These are phyloP conservation scores for Fusarium coicis DNA, from an alignment of 2,329 filamentous ascomycete genomes.

Conservation along the genomic window DNA sequence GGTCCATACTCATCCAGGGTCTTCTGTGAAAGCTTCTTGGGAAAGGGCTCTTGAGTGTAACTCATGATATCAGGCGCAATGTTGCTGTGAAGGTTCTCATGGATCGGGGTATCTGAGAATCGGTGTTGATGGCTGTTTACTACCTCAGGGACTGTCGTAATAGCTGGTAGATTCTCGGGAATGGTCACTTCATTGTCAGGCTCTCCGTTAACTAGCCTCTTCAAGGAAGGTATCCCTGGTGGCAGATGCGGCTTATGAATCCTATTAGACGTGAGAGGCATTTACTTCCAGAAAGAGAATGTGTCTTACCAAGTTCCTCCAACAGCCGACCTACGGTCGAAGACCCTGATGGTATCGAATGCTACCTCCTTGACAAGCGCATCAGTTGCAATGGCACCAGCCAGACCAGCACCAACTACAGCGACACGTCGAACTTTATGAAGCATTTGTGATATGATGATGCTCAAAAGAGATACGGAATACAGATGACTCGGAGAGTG, in stretches of 20 bases:
- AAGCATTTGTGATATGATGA: neutral
- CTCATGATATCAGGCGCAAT: conserved; percentile 27
- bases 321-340: conserved; percentile 16
- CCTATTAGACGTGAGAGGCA: neutral
- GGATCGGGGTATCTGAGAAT: conserved; percentile 25
- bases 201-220: conserved; percentile 11
- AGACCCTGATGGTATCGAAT: conserved; percentile 25
- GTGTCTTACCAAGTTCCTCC: conserved; percentile 22
- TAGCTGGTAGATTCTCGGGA: conserved; percentile 25
- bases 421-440: conserved; percentile 1
- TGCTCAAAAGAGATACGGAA: fast-evolving
- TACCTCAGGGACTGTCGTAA: conserved; percentile 24
- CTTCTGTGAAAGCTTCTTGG: conserved; percentile 1
- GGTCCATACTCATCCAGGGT: conserved; percentile 10
- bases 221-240: conserved; percentile 3
- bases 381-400: conserved; percentile 31
- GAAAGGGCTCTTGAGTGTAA: conserved; percentile 22
- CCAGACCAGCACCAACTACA: conserved; percentile 30
- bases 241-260: conserved; percentile 19
- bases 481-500: neutral
- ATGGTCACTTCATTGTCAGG: conserved; percentile 22
- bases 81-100: conserved; percentile 23
- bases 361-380: conserved; percentile 25
- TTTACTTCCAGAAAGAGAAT: neutral
- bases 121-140: conserved; percentile 35